Evolutionary conservation across 768 basidiomycete species (phyloP).

Genomic region (Tylopilus sp.): DNA sequence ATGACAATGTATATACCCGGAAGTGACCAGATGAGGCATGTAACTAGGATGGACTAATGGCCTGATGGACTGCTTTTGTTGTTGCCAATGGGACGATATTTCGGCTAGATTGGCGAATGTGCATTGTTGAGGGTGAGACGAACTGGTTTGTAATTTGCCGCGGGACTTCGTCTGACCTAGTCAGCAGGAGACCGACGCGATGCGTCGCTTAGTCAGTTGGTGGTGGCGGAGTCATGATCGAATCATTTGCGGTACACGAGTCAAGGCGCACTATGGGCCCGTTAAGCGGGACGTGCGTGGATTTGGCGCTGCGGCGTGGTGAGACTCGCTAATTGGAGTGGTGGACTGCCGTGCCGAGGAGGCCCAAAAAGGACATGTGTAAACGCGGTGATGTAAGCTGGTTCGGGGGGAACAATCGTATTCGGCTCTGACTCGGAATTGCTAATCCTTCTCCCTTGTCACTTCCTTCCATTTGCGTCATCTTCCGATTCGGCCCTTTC

Average conservation of each 20-base stretch:
- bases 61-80: no score
- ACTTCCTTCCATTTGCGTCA: constrained; percentile 27
- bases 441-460: constrained; percentile 27
- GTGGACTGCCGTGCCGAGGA: not conserved
- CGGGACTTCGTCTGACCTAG: not conserved
- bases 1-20: constrained; percentile 9
- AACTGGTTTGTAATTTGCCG: constrained; percentile 8
- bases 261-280: not conserved
- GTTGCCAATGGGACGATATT: no score
- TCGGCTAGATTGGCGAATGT: not conserved
- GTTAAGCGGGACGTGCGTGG: not conserved
- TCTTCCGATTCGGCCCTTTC: constrained; percentile 36
- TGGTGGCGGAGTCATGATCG: not conserved
- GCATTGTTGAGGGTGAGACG: constrained; percentile 1
- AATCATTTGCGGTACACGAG: not conserved
- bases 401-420: not conserved
- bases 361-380: not conserved
- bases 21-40: not conserved
- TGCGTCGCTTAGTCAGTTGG: constrained; percentile 14
- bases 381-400: constrained; percentile 6
- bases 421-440: constrained; percentile 27
- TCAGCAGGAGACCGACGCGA: constrained; percentile 1
- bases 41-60: no score
- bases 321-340: no score
- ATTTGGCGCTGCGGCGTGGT: not conserved